phyloP scores from a whole-genome alignment of 2,329 filamentous ascomycete species.

The Atkinsonella texensis region DNA sequence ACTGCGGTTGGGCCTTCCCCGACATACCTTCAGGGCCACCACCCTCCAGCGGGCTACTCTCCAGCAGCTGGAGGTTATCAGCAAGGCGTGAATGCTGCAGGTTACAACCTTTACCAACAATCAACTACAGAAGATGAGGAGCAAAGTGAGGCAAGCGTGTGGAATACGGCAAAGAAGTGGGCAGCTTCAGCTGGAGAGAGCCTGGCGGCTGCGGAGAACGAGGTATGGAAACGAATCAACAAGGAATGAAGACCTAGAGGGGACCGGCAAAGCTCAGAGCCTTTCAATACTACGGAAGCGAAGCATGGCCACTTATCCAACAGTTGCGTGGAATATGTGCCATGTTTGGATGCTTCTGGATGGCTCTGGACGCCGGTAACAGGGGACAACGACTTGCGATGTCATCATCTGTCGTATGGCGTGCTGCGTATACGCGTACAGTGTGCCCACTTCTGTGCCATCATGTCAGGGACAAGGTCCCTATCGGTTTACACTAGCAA shows the following conservation, averaged over 20 bases:
- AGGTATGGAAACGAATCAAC: slow-evolving; percentile 53
- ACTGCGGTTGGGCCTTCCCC: slow-evolving; percentile 9
- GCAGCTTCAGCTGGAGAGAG: slow-evolving; percentile 44
- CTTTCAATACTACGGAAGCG: background rate
- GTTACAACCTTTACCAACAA: slow-evolving; percentile 35
- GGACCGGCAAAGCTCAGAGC: background rate
- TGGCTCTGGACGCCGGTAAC: background rate
- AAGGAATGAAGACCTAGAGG: slow-evolving; percentile 27
- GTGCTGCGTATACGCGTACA: background rate
- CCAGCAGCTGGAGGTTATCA: slow-evolving; percentile 42
- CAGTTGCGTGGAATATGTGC: background rate
- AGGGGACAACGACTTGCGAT: background rate
- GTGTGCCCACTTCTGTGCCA: background rate
- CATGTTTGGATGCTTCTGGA: background rate
- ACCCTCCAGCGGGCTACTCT: slow-evolving; percentile 20
- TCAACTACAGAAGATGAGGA: slow-evolving; percentile 22
- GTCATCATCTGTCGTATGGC: background rate
- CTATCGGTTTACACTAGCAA: background rate
- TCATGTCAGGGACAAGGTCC: slow-evolving; percentile 1
- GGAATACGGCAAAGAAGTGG: slow-evolving; percentile 46
- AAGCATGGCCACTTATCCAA: background rate
- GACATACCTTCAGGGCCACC: slow-evolving; percentile 15
- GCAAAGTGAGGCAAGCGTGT: slow-evolving; percentile 31
- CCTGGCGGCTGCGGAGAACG: slow-evolving; percentile 44
- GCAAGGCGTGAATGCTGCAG: slow-evolving; percentile 41